Evolutionary conservation across 2,329 filamentous ascomycete species (phyloP).

Genomic region (Cladosporium phlei): DNA sequence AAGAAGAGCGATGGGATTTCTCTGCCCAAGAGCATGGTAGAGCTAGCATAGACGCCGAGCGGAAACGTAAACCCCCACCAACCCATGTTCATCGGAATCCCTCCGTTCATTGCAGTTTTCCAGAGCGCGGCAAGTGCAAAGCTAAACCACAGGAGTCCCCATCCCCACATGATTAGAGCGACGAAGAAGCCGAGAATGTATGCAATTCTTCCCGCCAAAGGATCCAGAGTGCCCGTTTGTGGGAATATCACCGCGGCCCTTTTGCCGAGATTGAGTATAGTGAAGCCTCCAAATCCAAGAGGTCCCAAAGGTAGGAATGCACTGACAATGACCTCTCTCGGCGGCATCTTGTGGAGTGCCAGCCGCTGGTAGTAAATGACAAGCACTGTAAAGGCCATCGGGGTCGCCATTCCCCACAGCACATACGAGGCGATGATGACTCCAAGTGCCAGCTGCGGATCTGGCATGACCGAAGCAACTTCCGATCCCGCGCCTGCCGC

Average conservation of each 20-base stretch:
- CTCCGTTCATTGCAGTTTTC: constrained; percentile 26
- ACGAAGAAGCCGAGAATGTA: constrained; percentile 56
- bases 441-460: constrained; percentile 52
- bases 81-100: constrained; percentile 58
- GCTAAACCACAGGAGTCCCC: constrained; percentile 52
- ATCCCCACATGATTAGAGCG: constrained; percentile 54
- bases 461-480: constrained; percentile 56
- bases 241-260: constrained; percentile 41
- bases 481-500: constrained; percentile 61
- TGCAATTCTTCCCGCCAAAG: constrained; percentile 49
- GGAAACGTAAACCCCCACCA: constrained; percentile 61
- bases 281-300: constrained; percentile 62
- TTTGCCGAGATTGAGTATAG: constrained; percentile 49
- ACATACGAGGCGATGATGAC: constrained; percentile 62
- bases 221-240: constrained; percentile 18
- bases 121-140: constrained; percentile 50
- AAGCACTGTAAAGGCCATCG: constrained; percentile 58
- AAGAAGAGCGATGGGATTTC: constrained; percentile 55
- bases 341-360: constrained; percentile 61
- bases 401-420: constrained; percentile 63
- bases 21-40: constrained; percentile 44
- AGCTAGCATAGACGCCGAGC: constrained; percentile 52
- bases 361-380: constrained; percentile 68
- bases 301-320: constrained; percentile 65
- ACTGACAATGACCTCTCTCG: constrained; percentile 63